phyloP scores from a whole-genome alignment of 1,139 yeast species.

The Suhomyces kunorum region DNA sequence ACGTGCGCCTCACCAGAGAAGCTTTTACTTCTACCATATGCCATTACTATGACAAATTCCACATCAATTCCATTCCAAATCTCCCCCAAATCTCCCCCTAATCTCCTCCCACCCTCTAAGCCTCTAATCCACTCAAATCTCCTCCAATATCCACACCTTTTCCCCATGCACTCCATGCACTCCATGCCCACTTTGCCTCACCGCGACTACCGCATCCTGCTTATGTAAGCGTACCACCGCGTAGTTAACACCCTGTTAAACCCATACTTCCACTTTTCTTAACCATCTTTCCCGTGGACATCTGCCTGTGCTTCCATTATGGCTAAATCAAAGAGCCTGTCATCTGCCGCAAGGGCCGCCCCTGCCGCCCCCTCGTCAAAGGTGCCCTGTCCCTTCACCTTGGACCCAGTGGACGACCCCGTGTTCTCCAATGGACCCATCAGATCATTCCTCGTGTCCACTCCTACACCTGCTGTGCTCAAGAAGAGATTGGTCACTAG shows the following conservation, averaged over 20 bases:
- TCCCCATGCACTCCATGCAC: neutral
- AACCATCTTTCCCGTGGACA: constrained; percentile 3
- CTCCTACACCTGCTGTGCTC: constrained; percentile 23
- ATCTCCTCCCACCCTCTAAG: neutral
- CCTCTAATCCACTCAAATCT: neutral
- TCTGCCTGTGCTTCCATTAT: constrained; percentile 2
- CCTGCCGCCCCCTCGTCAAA: constrained; percentile 13
- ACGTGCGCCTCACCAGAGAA: too few species aligned
- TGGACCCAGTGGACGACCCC: constrained; percentile 34
- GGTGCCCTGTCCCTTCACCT: constrained; percentile 15
- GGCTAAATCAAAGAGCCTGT: constrained; percentile 12
- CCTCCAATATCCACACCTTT: neutral
- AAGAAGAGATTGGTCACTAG: constrained; percentile 25
- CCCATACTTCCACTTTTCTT: constrained; percentile 4
- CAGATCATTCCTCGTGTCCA: constrained; percentile 34
- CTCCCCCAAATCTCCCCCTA: too few species aligned
- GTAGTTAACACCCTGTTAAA: constrained; percentile 16
- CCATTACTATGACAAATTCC: too few species aligned
- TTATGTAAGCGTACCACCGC: constrained; percentile 9
- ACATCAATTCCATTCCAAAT: too few species aligned
- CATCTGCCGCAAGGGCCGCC: constrained; percentile 15
- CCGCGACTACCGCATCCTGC: constrained; percentile 1
- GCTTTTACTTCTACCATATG: too few species aligned
- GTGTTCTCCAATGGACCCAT: constrained; percentile 27
- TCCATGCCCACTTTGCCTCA: neutral